Base-by-base conservation (phyloP, 2,329 filamentous ascomycete genomes). In the Plenodomus tracheiphilus region DNA sequence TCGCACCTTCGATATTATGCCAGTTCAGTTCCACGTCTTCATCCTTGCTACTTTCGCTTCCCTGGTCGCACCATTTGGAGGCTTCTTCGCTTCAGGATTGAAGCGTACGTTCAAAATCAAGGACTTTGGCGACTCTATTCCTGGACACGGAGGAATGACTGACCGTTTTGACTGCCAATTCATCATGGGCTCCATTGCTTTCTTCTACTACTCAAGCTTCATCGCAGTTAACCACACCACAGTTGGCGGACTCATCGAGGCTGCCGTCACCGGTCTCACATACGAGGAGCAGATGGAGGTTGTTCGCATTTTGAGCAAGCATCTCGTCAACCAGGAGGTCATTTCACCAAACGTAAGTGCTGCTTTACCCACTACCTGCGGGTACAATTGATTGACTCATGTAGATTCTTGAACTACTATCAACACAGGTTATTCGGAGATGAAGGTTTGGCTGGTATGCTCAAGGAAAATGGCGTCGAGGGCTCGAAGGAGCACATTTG, bases 41-140 rank as follows among this genome's bases (percentile, higher is more conserved):
- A 82, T 90, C 43, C 87, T 97, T 65, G 91, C 91, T 15, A 91
- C 91, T 1, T 99, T 99, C 66, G 94, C 94, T 39, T 97, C 93
- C 3, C 82, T 99, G 32, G 96, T 99, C 64, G 94, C 94, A 8
- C 94, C 94, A 2, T 99, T 99, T 66, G 94, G 94, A 47, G 94
- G 94, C 22, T 99, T 99, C 82, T 99, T 99, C 71, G 94, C 94
- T 4, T 97, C 92, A 2, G 94, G 94, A 1, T 82, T 99, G 49
- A 99, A 99, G 83, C 89, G 94, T 22, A 97, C 93, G 3, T 99
- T 99, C 79, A 97, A 99, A 79, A 95, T 99, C 81, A 99, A 99
- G 81, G 94, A 99, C 77, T 99, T 99, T 76, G 94, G 94, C 61
- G 90, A 99, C 74, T 96, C 91, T 1, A 99, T 99, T 62, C 94